Conservation (phyloP, 176 grass and related monocot genomes). For the Puya raimondii region DNA sequence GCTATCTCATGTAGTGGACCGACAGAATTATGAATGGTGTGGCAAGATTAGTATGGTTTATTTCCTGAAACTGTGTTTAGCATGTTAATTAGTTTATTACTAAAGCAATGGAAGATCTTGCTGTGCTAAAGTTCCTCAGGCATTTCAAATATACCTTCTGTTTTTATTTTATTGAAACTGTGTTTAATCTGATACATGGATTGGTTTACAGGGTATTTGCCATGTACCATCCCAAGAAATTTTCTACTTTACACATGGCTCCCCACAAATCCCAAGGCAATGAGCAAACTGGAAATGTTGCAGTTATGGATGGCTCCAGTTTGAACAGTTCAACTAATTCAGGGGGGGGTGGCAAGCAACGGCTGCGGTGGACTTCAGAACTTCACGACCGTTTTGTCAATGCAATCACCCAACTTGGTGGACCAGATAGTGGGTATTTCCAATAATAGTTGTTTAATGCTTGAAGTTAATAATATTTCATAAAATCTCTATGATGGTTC, state of each 20-base stretch:
- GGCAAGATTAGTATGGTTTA: too few relatives aligned
- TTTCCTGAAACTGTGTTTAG: too few relatives aligned
- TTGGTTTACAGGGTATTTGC: conserved; percentile 40
- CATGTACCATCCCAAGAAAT: conserved; percentile 82
- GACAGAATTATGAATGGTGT: too few relatives aligned
- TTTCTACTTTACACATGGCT: conserved; percentile 50
- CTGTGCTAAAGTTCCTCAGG: too few relatives aligned
- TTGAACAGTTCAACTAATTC: conserved; percentile 48
- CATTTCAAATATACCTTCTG: background rate
- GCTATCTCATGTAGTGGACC: too few relatives aligned
- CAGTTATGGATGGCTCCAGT: conserved; percentile 48
- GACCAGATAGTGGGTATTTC: conserved; percentile 97
- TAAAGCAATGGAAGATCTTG: too few relatives aligned
- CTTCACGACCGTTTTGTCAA: conserved; percentile 95
- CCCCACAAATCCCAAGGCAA: conserved; percentile 58
- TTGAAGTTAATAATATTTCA: conserved; percentile 15
- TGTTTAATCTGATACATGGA: background rate
- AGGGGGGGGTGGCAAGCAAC: conserved; percentile 62
- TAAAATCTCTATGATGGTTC: background rate
- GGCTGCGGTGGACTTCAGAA: conserved; percentile 88
- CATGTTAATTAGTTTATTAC: too few relatives aligned
- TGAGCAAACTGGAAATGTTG: conserved; percentile 45
- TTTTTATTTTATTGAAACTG: background rate
- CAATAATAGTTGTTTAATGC: conserved; percentile 16
- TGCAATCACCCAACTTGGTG: conserved; percentile 90